These are phyloP conservation scores for Collybia sp. DNA, from an alignment of 768 basidiomycete species.

Conservation along the genomic window DNA sequence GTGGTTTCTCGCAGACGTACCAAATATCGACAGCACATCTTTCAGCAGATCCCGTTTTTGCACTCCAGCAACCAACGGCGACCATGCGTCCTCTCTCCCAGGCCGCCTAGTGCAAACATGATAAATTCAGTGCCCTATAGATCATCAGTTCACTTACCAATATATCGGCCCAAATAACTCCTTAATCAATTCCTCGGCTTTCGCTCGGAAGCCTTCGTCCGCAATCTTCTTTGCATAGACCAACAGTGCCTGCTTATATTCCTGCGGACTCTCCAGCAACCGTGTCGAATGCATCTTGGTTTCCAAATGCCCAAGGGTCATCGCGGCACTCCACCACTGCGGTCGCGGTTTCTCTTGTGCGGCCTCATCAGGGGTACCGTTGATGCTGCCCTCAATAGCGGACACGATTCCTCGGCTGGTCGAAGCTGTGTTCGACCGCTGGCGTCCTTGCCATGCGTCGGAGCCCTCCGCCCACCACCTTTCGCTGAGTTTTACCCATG, in stretches of 20 bases:
- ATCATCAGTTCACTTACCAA: slow-evolving; percentile 50
- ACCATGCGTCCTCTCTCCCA: slow-evolving; percentile 61
- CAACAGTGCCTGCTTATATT: slow-evolving; percentile 75
- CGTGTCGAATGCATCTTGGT: slow-evolving; percentile 70
- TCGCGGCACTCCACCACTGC: slow-evolving; percentile 76
- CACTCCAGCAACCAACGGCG: slow-evolving; percentile 63
- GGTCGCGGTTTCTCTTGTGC: slow-evolving; percentile 48
- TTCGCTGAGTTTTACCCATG: slow-evolving; percentile 77
- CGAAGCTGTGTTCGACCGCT: slow-evolving; percentile 36
- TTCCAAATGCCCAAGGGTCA: slow-evolving; percentile 89
- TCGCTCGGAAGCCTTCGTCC: slow-evolving; percentile 83
- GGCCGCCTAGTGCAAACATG: slow-evolving; percentile 51
- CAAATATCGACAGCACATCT: slow-evolving; percentile 76
- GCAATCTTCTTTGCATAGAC: slow-evolving; percentile 82
- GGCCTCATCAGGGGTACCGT: slow-evolving; percentile 26
- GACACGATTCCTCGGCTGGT: slow-evolving; percentile 51
- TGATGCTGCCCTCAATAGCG: slow-evolving; percentile 42
- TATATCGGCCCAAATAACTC: slow-evolving; percentile 90
- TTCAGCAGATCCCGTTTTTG: slow-evolving; percentile 78
- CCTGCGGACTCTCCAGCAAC: slow-evolving; percentile 74
- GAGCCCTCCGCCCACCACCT: slow-evolving; percentile 85
- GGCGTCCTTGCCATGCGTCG: slow-evolving; percentile 76
- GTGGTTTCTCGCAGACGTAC: slow-evolving; percentile 34
- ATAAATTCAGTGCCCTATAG: neutral
- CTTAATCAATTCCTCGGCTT: slow-evolving; percentile 87